These are phyloP conservation scores for Metschnikowia sp. DNA, from an alignment of 805 yeast genomes.

Conservation along the genomic window DNA sequence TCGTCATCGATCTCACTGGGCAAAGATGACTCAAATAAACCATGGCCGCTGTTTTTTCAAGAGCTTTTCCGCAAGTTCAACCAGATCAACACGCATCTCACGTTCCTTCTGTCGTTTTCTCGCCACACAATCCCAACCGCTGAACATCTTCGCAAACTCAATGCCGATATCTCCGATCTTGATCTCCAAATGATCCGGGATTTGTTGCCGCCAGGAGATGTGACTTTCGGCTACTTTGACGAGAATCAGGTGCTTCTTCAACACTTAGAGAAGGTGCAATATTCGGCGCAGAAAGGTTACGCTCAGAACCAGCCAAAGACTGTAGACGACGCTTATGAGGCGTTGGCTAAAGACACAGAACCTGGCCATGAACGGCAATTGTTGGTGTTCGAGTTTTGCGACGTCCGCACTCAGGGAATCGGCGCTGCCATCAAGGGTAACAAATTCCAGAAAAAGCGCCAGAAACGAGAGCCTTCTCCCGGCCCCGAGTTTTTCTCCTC, in stretches of 20 bases:
- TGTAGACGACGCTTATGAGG: slow-evolving; percentile 52
- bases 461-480: slow-evolving; percentile 1
- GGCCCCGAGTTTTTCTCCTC: slow-evolving; percentile 26
- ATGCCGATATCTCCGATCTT: slow-evolving; percentile 30
- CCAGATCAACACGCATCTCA: slow-evolving; percentile 32
- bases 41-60: slow-evolving; percentile 13
- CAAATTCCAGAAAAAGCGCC: slow-evolving; percentile 6
- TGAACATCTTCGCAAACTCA: slow-evolving; percentile 29
- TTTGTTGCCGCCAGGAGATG: slow-evolving; percentile 65
- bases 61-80: slow-evolving; percentile 11
- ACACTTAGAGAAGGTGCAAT: slow-evolving; percentile 42
- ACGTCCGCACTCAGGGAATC: slow-evolving; percentile 56
- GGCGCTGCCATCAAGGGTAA: slow-evolving; percentile 28
- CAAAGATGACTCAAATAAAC: too few species aligned
- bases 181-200: slow-evolving; percentile 65
- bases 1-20: too few species aligned
- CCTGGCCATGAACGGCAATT: slow-evolving; percentile 49
- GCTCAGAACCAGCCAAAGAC: slow-evolving; percentile 28
- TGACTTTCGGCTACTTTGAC: slow-evolving; percentile 69
- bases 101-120: slow-evolving; percentile 27
- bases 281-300: slow-evolving; percentile 34
- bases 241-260: slow-evolving; percentile 58
- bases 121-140: slow-evolving; percentile 28
- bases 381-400: slow-evolving; percentile 73
- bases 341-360: slow-evolving; percentile 47